Evolutionary conservation across 2,329 filamentous ascomycete species (phyloP).

Genomic region (Ilyonectria sp.): DNA sequence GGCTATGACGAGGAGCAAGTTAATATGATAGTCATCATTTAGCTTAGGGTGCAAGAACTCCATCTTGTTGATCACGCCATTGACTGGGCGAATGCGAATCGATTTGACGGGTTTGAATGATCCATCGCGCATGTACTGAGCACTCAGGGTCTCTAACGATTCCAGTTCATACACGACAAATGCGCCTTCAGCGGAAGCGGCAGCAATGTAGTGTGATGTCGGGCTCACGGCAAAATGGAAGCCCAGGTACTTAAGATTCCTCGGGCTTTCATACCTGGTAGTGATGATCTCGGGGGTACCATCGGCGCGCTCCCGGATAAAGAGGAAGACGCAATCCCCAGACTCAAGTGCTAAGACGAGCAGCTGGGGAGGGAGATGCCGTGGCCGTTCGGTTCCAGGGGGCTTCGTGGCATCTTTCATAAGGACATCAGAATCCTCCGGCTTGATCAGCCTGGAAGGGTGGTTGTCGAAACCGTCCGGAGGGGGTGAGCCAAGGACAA

Average conservation of each 20-base stretch:
- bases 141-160: conserved; percentile 65
- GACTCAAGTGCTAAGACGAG: conserved; percentile 83
- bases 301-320: conserved; percentile 64
- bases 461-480: conserved; percentile 46
- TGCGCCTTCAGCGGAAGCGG: conserved; percentile 78
- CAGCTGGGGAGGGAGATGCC: conserved; percentile 79
- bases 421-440: conserved; percentile 58
- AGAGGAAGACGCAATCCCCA: conserved; percentile 83
- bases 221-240: conserved; percentile 84
- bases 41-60: conserved; percentile 84
- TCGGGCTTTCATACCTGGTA: conserved; percentile 72
- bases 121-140: conserved; percentile 62
- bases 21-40: conserved; percentile 78
- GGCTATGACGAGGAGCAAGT: conserved; percentile 79
- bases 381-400: conserved; percentile 20
- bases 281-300: conserved; percentile 73
- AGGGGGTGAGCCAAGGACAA: conserved; percentile 74
- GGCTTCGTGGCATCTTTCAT: conserved; percentile 51
- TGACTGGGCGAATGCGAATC: conserved; percentile 62
- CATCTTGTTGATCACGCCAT: conserved; percentile 86
- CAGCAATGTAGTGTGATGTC: conserved; percentile 76
- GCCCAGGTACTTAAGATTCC: conserved; percentile 70
- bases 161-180: conserved; percentile 82
- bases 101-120: conserved; percentile 72
- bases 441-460: conserved; percentile 51